Evolutionary conservation across 805 yeast species (phyloP).

Genomic region (Teunomyces cretensis): DNA sequence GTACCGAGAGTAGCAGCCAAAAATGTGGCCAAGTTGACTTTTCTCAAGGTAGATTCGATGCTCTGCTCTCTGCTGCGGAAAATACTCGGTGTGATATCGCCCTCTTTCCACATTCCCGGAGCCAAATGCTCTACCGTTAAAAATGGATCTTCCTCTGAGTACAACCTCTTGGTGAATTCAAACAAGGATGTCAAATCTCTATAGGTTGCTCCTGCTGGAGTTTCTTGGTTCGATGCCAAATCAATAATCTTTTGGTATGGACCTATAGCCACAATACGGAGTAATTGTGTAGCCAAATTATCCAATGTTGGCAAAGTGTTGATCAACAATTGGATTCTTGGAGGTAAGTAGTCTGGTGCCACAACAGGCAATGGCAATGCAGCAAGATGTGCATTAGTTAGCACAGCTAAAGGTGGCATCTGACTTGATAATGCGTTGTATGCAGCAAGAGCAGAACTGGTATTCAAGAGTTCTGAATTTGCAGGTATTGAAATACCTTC

Average conservation of each 20-base stretch:
- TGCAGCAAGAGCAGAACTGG: slow-evolving; percentile 41
- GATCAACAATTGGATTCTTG: slow-evolving; percentile 62
- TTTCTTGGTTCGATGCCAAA: slow-evolving; percentile 62
- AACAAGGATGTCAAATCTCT: slow-evolving; percentile 71
- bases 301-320: slow-evolving; percentile 77
- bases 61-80: slow-evolving; percentile 62
- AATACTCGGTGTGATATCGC: slow-evolving; percentile 56
- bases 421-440: slow-evolving; percentile 42
- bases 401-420: slow-evolving; percentile 32
- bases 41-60: slow-evolving; percentile 65
- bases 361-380: slow-evolving; percentile 59
- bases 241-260: slow-evolving; percentile 76
- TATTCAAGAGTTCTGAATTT: slow-evolving; percentile 40
- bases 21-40: slow-evolving; percentile 86
- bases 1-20: slow-evolving; percentile 83
- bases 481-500: slow-evolving; percentile 32
- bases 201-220: slow-evolving; percentile 65
- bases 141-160: slow-evolving; percentile 70
- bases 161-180: slow-evolving; percentile 72
- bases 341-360: slow-evolving; percentile 56
- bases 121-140: slow-evolving; percentile 67
- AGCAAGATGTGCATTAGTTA: slow-evolving; percentile 51
- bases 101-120: slow-evolving; percentile 68
- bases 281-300: slow-evolving; percentile 76
- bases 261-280: slow-evolving; percentile 68